Conservation (phyloP, 768 basidiomycete genomes). For the Peribolospora baueri region DNA sequence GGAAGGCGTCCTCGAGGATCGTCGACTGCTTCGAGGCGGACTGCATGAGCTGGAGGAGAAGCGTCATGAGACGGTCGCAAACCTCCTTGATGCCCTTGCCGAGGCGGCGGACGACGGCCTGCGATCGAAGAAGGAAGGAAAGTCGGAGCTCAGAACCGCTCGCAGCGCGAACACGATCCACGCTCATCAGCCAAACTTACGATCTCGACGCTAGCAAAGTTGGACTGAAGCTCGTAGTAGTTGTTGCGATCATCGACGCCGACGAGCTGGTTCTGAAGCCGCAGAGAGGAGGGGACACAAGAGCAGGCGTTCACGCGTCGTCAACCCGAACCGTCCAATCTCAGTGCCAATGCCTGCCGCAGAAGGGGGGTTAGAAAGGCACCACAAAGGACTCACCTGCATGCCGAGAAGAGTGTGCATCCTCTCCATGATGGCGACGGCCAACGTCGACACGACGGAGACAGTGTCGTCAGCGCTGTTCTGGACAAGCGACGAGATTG, state of each 20-base stretch:
- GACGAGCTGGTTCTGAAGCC: slow-evolving; percentile 57
- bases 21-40: slow-evolving; percentile 80
- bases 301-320: too few relatives aligned
- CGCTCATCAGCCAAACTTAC: slow-evolving; percentile 25
- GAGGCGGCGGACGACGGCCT: slow-evolving; percentile 71
- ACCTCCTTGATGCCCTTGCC: slow-evolving; percentile 58
- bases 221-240: slow-evolving; percentile 95
- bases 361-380: background rate
- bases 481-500: slow-evolving; percentile 63
- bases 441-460: slow-evolving; percentile 53
- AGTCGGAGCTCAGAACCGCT: background rate
- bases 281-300: background rate
- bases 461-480: slow-evolving; percentile 60
- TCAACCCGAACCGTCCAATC: background rate
- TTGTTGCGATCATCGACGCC: slow-evolving; percentile 91
- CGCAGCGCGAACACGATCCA: too few relatives aligned
- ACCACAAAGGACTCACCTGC: slow-evolving; percentile 32
- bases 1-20: slow-evolving; percentile 84
- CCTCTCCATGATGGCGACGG: slow-evolving; percentile 55
- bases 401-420: slow-evolving; percentile 70
- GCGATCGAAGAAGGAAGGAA: background rate
- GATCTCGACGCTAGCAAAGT: slow-evolving; percentile 70
- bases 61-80: slow-evolving; percentile 85
- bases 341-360: background rate
- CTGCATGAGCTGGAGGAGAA: slow-evolving; percentile 59